Base-by-base conservation (phyloP, 1,284 basidiomycete species). In the Cryptococcus sp. region DNA sequence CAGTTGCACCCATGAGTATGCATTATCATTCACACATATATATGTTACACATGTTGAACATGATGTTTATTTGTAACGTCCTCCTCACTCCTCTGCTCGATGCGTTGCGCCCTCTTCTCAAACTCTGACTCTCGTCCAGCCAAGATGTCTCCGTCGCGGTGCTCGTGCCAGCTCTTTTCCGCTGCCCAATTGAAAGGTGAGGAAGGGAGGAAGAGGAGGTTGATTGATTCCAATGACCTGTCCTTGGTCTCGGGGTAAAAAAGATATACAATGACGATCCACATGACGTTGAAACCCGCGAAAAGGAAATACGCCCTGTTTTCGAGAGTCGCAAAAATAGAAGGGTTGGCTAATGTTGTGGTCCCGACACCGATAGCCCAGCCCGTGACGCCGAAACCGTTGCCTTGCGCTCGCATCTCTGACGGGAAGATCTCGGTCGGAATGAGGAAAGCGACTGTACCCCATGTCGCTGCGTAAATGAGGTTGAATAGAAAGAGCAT, bases 401-500 rank as follows among this genome's bases (percentile, higher is more conserved):
- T 73, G 5, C 67, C 67, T 52, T 69, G 65, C 16, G 65, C 64
- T 20, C 67, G 55, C 54, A 79, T 69, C 55, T 78, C 73, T 25
- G 72, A 68, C 10, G 78, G 77, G 64, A 78, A 78, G 39, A 79
- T 63, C 70, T 78, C 78, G 20, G 76, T 77, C 48, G 77, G 77
- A 45, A 75, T 71, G 43, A 78, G 69, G 71, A 77, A 78, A 16
- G 76, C 77, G 52, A 78, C 62, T 2, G 76, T 68, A 19, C 63
- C 63, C 66, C 66, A 68, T 0, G 66, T 65, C 25, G 64, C 50
- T 15, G 63, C 63, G 65, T 75, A 78, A 52, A 67, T 70, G 58
- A 78, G 69, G 64, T 76, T 77, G 67, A 78, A 79, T 43, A 78
- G 55, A 66, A 77, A 79, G 54, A 79, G 70, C 70, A 78, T 77